Evolutionary conservation across 2,329 filamentous ascomycete species (phyloP).

Genomic region (Tetracladium maxilliforme): DNA sequence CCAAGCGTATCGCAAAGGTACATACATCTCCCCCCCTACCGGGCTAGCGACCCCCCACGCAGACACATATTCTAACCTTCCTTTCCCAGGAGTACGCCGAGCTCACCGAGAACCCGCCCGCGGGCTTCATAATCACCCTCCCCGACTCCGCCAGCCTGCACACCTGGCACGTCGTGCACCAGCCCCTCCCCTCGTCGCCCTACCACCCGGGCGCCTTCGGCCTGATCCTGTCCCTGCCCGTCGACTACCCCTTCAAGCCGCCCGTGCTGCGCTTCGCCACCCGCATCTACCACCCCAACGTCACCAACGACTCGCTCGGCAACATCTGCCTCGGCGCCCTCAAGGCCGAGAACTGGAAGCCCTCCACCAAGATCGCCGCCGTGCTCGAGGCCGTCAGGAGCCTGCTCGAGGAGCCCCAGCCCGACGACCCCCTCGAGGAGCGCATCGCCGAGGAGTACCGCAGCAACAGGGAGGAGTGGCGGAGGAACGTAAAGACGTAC

Average conservation of each 20-base stretch:
- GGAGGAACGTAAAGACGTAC: slow-evolving; percentile 54
- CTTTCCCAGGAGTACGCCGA: slow-evolving; percentile 53
- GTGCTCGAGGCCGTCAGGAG: slow-evolving; percentile 52
- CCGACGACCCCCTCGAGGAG: slow-evolving; percentile 57
- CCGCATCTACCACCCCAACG: slow-evolving; percentile 65
- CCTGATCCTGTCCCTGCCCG: slow-evolving; percentile 50
- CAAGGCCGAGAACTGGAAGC: slow-evolving; percentile 59
- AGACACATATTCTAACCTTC: slow-evolving; percentile 1
- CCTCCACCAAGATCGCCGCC: slow-evolving; percentile 48
- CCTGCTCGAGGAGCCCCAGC: slow-evolving; percentile 50
- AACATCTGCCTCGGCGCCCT: slow-evolving; percentile 63
- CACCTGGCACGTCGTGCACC: slow-evolving; percentile 53
- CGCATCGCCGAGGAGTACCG: slow-evolving; percentile 56
- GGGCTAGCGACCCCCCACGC: too few relatives aligned
- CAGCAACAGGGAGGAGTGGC: slow-evolving; percentile 44
- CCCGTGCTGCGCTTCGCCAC: slow-evolving; percentile 55
- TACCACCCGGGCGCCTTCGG: slow-evolving; percentile 54
- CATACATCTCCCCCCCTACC: too few relatives aligned
- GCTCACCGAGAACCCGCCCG: slow-evolving; percentile 35
- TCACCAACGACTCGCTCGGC: slow-evolving; percentile 59
- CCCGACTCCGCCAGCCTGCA: slow-evolving; percentile 50
- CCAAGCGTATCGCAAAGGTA: too few relatives aligned
- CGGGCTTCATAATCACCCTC: slow-evolving; percentile 39
- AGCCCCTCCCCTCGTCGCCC: slow-evolving; percentile 47
- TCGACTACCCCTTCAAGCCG: slow-evolving; percentile 61